phyloP scores from a whole-genome alignment of 805 yeast species.

The Tetrapisispora fleetii region DNA sequence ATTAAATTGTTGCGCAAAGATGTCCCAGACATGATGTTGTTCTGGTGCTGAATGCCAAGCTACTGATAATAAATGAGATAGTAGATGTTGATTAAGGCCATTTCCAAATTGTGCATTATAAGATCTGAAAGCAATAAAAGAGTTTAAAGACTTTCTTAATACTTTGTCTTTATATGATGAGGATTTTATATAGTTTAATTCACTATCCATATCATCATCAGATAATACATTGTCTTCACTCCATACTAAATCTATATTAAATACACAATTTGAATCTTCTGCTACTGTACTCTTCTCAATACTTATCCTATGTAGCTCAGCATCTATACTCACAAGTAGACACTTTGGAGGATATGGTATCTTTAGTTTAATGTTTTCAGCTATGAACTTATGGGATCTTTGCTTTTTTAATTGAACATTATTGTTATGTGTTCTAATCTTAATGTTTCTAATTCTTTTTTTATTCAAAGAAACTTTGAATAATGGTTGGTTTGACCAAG shows the following conservation, averaged over 20 bases:
- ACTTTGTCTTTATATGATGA: too few species aligned
- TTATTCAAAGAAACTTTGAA: slow-evolving; percentile 10
- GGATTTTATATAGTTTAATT: background rate
- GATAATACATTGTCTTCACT: background rate
- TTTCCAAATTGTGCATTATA: slow-evolving; percentile 19
- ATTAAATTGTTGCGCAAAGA: slow-evolving; percentile 21
- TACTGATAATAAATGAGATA: slow-evolving; percentile 14
- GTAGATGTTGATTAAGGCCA: slow-evolving; percentile 15
- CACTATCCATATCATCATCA: background rate
- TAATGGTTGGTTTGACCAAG: slow-evolving; percentile 4
- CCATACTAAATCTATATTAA: background rate
- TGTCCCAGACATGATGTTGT: slow-evolving; percentile 11
- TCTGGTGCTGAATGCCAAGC: slow-evolving; percentile 14
- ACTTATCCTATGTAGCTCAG: slow-evolving; percentile 4
- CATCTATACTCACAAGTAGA: slow-evolving; percentile 6
- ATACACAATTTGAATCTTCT: background rate
- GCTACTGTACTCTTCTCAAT: background rate
- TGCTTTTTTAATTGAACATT: background rate
- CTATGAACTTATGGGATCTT: background rate
- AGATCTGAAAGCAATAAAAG: slow-evolving; percentile 21
- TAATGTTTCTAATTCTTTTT: slow-evolving; percentile 1
- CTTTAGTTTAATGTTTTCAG: slow-evolving; percentile 1
- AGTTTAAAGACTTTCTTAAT: slow-evolving; percentile 9
- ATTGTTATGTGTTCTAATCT: background rate
- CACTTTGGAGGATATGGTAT: slow-evolving; percentile 10